phyloP scores from a whole-genome alignment of 2,329 filamentous ascomycete genomes.

The Aspergillus costaricaensis region DNA sequence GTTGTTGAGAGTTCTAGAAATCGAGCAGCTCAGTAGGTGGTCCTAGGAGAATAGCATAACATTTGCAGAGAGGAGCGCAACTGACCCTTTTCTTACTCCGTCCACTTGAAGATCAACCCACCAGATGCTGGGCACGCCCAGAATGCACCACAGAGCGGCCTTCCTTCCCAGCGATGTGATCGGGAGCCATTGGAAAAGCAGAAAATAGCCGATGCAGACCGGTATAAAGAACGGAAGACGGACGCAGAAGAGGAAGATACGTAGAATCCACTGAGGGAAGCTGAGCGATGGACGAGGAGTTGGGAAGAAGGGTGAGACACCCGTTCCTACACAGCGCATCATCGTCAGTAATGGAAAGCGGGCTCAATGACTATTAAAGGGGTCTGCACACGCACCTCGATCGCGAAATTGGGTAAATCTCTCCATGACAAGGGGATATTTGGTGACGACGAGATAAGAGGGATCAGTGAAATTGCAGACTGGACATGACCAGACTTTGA shows the following conservation, averaged over 20 bases:
- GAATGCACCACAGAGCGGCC: slow-evolving; percentile 80
- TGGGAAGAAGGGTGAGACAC: slow-evolving; percentile 93
- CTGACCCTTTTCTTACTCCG: slow-evolving; percentile 83
- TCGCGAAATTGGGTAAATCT: slow-evolving; percentile 94
- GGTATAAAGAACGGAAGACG: slow-evolving; percentile 76
- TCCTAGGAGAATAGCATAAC: background rate
- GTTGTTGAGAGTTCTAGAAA: slow-evolving; percentile 64
- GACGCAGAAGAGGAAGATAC: slow-evolving; percentile 73
- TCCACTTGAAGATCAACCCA: slow-evolving; percentile 99
- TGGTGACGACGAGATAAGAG: background rate
- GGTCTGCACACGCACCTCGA: slow-evolving; percentile 67
- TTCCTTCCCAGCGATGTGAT: slow-evolving; percentile 72
- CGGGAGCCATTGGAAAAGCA: slow-evolving; percentile 80
- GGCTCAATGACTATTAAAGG: background rate
- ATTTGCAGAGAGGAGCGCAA: background rate
- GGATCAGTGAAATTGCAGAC: background rate
- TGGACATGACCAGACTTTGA: background rate
- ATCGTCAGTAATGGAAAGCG: slow-evolving; percentile 8
- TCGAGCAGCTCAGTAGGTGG: background rate
- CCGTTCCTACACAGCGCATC: slow-evolving; percentile 67
- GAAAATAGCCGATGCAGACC: slow-evolving; percentile 70
- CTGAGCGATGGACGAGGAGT: slow-evolving; percentile 66
- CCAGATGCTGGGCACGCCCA: slow-evolving; percentile 90
- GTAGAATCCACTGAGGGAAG: slow-evolving; percentile 61
- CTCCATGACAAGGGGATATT: slow-evolving; percentile 64